Conservation (phyloP, 768 basidiomycete genomes). For the Roridomyces roridus region DNA sequence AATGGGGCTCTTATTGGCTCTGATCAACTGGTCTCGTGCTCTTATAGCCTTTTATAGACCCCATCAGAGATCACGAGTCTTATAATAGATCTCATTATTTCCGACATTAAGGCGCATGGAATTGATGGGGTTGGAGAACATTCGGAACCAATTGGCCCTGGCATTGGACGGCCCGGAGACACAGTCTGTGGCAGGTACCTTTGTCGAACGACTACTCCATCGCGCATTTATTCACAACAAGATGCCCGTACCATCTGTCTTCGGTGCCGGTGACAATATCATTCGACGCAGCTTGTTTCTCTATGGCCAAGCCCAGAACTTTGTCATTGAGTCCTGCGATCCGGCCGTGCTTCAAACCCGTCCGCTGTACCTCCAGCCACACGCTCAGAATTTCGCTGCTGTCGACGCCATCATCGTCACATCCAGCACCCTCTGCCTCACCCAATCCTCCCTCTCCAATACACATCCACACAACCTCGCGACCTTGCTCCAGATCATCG, state of each 20-base stretch:
- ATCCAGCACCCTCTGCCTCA: background rate
- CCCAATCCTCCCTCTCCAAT: background rate
- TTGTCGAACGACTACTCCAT: conserved; percentile 9
- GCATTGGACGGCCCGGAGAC: background rate
- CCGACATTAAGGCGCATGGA: too few relatives aligned
- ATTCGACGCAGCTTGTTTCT: too few relatives aligned
- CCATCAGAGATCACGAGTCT: too few relatives aligned
- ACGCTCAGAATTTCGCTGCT: background rate
- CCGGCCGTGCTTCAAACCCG: background rate
- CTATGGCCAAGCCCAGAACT: background rate
- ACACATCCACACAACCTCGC: background rate
- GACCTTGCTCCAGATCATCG: background rate
- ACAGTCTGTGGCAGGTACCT: background rate
- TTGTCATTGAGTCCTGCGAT: background rate
- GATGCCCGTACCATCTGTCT: too few relatives aligned
- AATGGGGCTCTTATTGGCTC: too few relatives aligned
- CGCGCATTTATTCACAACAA: background rate
- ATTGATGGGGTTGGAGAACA: too few relatives aligned
- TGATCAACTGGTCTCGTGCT: too few relatives aligned
- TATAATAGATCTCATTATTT: too few relatives aligned
- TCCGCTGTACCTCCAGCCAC: background rate
- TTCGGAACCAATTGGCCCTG: background rate
- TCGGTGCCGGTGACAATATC: too few relatives aligned
- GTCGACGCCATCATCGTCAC: conserved; percentile 5
- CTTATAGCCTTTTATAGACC: too few relatives aligned